Conservation (phyloP, 2,329 filamentous ascomycete genomes). For the Penicillium janthinellum region DNA sequence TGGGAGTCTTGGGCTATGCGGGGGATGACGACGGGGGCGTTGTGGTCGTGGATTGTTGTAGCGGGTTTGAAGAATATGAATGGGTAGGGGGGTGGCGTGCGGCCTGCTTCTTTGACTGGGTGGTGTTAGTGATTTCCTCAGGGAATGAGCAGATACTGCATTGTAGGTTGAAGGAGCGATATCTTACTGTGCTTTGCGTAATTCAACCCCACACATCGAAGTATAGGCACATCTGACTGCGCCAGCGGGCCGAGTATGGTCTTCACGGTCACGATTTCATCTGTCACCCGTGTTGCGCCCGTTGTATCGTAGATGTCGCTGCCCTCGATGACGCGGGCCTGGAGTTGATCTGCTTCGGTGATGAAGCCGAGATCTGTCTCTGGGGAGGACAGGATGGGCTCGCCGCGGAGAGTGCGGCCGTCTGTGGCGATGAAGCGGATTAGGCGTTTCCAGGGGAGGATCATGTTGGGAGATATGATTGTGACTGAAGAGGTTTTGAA, state of each 20-base stretch:
- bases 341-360: constrained; percentile 51
- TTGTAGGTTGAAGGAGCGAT: background rate
- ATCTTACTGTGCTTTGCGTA: constrained; percentile 58
- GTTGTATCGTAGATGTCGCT: constrained; percentile 53
- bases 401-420: constrained; percentile 53
- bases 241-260: constrained; percentile 56
- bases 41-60: constrained; percentile 63
- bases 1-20: constrained; percentile 62
- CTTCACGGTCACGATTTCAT: constrained; percentile 58
- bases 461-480: constrained; percentile 11
- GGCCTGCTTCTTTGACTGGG: constrained; percentile 55
- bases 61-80: constrained; percentile 70
- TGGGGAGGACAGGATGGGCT: constrained; percentile 50
- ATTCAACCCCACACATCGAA: constrained; percentile 63
- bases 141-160: background rate
- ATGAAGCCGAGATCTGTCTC: constrained; percentile 51
- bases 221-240: constrained; percentile 55
- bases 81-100: constrained; percentile 60
- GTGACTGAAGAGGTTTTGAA: background rate
- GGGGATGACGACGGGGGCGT: constrained; percentile 63
- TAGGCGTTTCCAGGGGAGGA: constrained; percentile 53
- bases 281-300: constrained; percentile 53
- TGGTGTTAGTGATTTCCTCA: background rate
- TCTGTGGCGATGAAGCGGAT: constrained; percentile 59
- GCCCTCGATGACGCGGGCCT: constrained; percentile 57